Base-by-base conservation (phyloP, 768 basidiomycete species). In the Russula foetens region DNA sequence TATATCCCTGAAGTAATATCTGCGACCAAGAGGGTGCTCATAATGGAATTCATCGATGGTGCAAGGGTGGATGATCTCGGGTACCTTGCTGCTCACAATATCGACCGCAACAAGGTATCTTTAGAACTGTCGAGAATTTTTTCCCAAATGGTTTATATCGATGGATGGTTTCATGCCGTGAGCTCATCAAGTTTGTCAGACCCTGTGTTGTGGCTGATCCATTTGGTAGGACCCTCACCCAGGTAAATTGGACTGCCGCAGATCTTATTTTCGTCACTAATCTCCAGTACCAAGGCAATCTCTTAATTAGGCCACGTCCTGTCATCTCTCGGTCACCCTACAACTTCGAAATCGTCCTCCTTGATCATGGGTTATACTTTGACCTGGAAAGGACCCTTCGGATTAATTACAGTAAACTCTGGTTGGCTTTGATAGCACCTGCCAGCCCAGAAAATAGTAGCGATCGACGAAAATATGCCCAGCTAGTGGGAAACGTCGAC, bases 361-460 rank as follows among this genome's bases (percentile, higher is more conserved):
- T 99, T 62, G 97, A 99, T 69, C 95, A 98, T 66, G 96, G 92
- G 4, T 75, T 93, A 19, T 96, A 98, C 72, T 98, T 98, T 66
- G 94, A 97, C 69, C 77, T 99, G 4, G 86, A 92, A 57, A 75
- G 83, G 21, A 78, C 85, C 44, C 75, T 98, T 5, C 84, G 95
- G 24, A 79, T 90, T 53, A 89, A 92, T 70, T 92, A 92, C 68
- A 80, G 86, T 77, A 84, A 86, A 75, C 79, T 98, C 49, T 98
- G 95, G 96, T 74, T 99, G 47, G 84, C 92, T 11, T 77, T 99
- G 19, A 90, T 98, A 55, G 81, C 84, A 1, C 79, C 81, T 21
- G 83, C 87, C 17, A 85, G 92, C 0, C 77, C 84, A 0, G 68
- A 79, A 39, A 85, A 83, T 15, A 79, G 79, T 26, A 78, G 76